These are phyloP conservation scores for Arthrobotrys pseudoclavata DNA, from an alignment of 2,329 filamentous ascomycete species.

Conservation along the genomic window DNA sequence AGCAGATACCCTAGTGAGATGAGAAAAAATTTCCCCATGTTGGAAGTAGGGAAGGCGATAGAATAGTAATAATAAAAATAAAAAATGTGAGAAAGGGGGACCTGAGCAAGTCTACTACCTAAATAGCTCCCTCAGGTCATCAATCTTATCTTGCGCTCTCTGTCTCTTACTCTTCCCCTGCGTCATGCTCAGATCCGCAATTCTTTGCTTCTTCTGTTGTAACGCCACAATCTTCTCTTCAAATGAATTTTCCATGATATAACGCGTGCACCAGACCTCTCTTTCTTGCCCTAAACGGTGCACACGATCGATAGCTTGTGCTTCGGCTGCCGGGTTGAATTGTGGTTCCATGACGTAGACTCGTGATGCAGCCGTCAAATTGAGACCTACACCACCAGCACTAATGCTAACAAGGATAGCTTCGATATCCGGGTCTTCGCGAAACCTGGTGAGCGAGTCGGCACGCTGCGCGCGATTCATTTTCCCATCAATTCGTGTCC, in stretches of 20 bases:
- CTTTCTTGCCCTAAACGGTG: constrained; percentile 90
- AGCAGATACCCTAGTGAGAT: constrained; percentile 7
- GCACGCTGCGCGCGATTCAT: constrained; percentile 61
- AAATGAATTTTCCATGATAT: constrained; percentile 78
- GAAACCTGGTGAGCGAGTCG: constrained; percentile 63
- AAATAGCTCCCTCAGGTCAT: constrained; percentile 53
- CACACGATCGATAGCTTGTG: constrained; percentile 91
- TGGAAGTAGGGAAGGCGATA: neutral
- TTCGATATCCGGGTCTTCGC: constrained; percentile 60
- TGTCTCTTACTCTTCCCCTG: constrained; percentile 69
- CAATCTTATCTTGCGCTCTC: constrained; percentile 57
- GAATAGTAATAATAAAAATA: neutral
- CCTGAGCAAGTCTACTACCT: constrained; percentile 32
- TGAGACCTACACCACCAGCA: constrained; percentile 64
- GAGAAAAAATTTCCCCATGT: constrained; percentile 7
- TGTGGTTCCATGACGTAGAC: constrained; percentile 99
- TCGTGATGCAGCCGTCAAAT: constrained; percentile 69
- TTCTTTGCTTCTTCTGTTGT: constrained; percentile 90
- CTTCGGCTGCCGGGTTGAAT: constrained; percentile 94
- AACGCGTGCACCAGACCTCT: constrained; percentile 87
- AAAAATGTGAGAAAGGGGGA: neutral
- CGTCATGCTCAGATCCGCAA: constrained; percentile 89
- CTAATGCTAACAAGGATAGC: constrained; percentile 65
- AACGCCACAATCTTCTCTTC: constrained; percentile 93
- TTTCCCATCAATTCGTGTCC: constrained; percentile 64